These are phyloP conservation scores for Leucocoprinus leucothites DNA, from an alignment of 768 basidiomycete species.

Conservation along the genomic window DNA sequence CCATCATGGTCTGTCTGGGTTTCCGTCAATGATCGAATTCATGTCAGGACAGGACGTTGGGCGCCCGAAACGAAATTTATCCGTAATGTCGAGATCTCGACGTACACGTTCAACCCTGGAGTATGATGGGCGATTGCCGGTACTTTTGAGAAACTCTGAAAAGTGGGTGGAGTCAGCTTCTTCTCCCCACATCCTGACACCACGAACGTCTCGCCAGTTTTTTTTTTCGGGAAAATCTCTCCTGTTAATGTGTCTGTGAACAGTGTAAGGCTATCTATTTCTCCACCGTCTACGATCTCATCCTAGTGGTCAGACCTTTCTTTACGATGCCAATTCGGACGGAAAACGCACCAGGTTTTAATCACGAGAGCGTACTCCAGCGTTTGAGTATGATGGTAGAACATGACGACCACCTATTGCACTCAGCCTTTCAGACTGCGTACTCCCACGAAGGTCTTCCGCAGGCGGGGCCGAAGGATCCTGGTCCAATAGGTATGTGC, in stretches of 20 bases:
- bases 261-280: neutral
- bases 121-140: neutral
- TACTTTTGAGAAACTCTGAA: neutral
- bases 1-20: too few species aligned
- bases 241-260: neutral
- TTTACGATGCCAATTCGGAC: neutral
- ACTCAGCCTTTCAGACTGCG: conserved; percentile 7
- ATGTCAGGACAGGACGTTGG: neutral
- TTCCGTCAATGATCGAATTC: too few species aligned
- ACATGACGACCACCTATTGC: neutral
- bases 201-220: neutral
- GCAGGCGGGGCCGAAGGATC: neutral
- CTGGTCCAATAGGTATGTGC: neutral
- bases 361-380: neutral
- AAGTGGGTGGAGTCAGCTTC: neutral
- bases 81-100: neutral
- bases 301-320: neutral
- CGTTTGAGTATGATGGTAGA: neutral
- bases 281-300: neutral
- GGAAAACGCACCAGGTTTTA: neutral
- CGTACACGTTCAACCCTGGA: neutral
- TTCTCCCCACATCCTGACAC: neutral
- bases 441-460: conserved; percentile 8
- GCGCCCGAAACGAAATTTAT: neutral
- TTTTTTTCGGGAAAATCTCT: neutral